Conservation (phyloP, 2,329 filamentous ascomycete genomes). For the Cadophora sp. region DNA sequence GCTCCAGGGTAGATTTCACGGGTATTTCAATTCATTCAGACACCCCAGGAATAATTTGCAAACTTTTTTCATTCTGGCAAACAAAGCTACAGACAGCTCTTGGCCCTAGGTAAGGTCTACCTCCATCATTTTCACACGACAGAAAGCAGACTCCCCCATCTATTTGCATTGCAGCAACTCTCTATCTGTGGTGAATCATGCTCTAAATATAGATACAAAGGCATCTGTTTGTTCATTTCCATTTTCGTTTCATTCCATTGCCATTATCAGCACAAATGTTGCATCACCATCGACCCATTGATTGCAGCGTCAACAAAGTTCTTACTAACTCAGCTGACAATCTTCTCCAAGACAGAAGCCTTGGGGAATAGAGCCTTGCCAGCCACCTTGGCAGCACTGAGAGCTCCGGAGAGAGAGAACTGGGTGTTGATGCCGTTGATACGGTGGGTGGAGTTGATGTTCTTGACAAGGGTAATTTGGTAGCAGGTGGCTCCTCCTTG, state of each 20-base stretch:
- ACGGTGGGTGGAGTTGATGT: conserved; percentile 82
- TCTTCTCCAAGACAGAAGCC: conserved; percentile 24
- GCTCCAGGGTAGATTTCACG: neutral
- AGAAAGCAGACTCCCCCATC: neutral
- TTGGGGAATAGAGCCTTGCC: conserved; percentile 37
- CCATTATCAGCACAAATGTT: conserved; percentile 4
- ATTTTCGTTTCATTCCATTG: neutral
- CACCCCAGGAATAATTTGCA: neutral
- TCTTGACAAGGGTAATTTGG: conserved; percentile 82
- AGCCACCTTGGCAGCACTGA: conserved; percentile 48
- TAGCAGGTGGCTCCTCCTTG: conserved; percentile 80
- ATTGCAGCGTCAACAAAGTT: neutral
- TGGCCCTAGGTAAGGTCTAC: neutral
- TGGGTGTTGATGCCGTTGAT: conserved; percentile 74
- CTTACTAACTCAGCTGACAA: conserved; percentile 7
- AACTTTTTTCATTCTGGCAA: neutral
- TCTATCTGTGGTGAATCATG: neutral
- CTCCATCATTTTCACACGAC: neutral
- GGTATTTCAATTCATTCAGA: neutral
- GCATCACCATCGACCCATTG: neutral
- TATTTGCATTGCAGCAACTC: neutral
- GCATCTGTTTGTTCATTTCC: conserved; percentile 10
- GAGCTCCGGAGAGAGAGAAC: conserved; percentile 68
- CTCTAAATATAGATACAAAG: conserved; percentile 10
- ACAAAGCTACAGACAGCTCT: neutral